Conservation (phyloP, 768 basidiomycete genomes). For the Amyloporia xantha region DNA sequence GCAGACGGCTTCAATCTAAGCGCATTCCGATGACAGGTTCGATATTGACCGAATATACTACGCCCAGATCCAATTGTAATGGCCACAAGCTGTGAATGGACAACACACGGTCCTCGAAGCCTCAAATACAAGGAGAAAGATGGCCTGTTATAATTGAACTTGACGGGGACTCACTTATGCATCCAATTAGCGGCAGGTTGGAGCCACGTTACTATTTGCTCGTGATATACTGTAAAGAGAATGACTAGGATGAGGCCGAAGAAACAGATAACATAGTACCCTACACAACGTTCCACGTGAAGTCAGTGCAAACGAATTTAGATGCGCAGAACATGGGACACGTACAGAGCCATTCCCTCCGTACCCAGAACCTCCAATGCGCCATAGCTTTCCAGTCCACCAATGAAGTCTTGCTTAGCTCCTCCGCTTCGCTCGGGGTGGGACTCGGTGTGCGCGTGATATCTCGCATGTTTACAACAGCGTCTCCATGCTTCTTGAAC, state of each 20-base stretch:
- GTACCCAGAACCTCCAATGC: constrained; percentile 26
- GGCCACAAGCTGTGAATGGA: too few species aligned
- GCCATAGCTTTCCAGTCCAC: constrained; percentile 27
- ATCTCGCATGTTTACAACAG: constrained; percentile 13
- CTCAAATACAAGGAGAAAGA: too few species aligned
- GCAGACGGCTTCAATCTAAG: too few species aligned
- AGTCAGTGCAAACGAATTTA: not conserved
- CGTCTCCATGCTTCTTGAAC: constrained; percentile 8
- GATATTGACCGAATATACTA: too few species aligned
- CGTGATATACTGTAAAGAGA: constrained; percentile 39
- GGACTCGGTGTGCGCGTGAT: constrained; percentile 29
- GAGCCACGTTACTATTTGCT: constrained; percentile 60
- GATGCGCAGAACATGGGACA: not conserved
- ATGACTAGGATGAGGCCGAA: constrained; percentile 28
- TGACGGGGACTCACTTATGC: constrained; percentile 46
- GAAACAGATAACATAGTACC: constrained; percentile 28
- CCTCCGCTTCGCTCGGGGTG: constrained; percentile 28
- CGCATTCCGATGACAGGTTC: too few species aligned
- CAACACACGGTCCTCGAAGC: too few species aligned
- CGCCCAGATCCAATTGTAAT: too few species aligned
- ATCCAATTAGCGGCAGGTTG: constrained; percentile 61
- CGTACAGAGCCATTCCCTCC: constrained; percentile 31
- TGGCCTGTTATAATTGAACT: too few species aligned
- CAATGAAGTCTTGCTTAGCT: constrained; percentile 20
- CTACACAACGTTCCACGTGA: constrained; percentile 10